A percentile compares a stretch with the other conserved stretches of the same genome.
Evolutionary conservation across 441 rosid species (phyloP).

Genomic region (Euphorbia celastroides): DNA sequence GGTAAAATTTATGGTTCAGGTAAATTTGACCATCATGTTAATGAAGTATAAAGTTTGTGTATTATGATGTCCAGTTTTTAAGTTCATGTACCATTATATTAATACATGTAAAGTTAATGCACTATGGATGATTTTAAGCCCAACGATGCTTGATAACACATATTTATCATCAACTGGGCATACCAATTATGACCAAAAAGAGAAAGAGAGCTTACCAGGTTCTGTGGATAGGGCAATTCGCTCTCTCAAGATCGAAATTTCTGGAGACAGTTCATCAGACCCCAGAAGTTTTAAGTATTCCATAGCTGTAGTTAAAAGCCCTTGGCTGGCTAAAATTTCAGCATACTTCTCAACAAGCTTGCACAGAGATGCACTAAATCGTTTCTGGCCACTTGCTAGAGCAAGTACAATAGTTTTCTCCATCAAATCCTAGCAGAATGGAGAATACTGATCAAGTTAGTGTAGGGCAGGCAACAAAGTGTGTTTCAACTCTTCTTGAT

Average conservation of each 20-base stretch:
- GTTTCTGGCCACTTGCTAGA: constrained; percentile 93
- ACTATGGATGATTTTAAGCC: no score
- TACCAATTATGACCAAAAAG: constrained; percentile 33
- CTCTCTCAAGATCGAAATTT: constrained; percentile 77
- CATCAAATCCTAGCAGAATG: constrained; percentile 80
- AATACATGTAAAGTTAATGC: no score
- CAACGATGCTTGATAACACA: neutral
- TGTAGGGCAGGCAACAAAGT: neutral
- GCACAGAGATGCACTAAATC: constrained; percentile 84
- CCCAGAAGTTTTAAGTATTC: constrained; percentile 83
- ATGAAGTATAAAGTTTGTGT: no score
- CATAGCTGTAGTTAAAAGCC: constrained; percentile 71
- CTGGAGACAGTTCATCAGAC: constrained; percentile 81
- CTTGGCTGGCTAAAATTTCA: constrained; percentile 97
- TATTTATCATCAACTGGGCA: neutral
- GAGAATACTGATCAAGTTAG: constrained; percentile 15
- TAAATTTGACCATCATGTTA: no score
- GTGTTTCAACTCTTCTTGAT: constrained; percentile 14
- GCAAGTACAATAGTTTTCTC: constrained; percentile 98
- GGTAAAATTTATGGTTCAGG: no score
- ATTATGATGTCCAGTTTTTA: no score
- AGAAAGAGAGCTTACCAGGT: constrained; percentile 39
- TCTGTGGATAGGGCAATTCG: constrained; percentile 66
- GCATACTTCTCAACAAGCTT: constrained; percentile 98
- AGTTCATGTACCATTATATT: no score